Conservation (phyloP, 768 basidiomycete species). For the Termitomyces sp. region DNA sequence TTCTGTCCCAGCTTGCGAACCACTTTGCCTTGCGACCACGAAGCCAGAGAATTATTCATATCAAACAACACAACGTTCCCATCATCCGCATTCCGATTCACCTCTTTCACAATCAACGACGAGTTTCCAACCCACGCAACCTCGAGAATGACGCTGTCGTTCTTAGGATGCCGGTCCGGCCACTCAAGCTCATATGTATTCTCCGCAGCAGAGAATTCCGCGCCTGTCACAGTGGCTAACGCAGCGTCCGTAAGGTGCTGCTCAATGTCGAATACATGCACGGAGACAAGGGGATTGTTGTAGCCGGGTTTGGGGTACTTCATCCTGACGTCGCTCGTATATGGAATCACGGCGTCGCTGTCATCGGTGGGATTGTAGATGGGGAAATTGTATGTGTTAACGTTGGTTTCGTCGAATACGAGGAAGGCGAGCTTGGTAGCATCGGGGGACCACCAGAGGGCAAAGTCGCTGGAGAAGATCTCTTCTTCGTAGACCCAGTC, state of each 20-base stretch:
- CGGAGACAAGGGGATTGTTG: slow-evolving; percentile 80
- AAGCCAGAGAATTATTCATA: slow-evolving; percentile 28
- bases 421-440: slow-evolving; percentile 78
- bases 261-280: slow-evolving; percentile 78
- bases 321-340: slow-evolving; percentile 68
- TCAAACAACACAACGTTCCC: slow-evolving; percentile 83
- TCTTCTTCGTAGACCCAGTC: slow-evolving; percentile 99
- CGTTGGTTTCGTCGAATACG: slow-evolving; percentile 81
- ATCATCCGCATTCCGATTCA: slow-evolving; percentile 77
- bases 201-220: slow-evolving; percentile 30
- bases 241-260: slow-evolving; percentile 39
- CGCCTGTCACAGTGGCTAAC: slow-evolving; percentile 12
- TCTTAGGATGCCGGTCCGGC: slow-evolving; percentile 49
- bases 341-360: slow-evolving; percentile 69
- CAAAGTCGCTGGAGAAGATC: slow-evolving; percentile 65
- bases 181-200: slow-evolving; percentile 62
- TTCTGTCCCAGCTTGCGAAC: slow-evolving; percentile 76
- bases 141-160: slow-evolving; percentile 74
- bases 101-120: slow-evolving; percentile 78
- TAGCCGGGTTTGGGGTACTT: slow-evolving; percentile 90
- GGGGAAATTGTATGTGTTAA: slow-evolving; percentile 84
- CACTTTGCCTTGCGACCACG: slow-evolving; percentile 42
- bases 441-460: slow-evolving; percentile 92
- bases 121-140: slow-evolving; percentile 84
- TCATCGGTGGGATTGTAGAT: slow-evolving; percentile 86